A percentile compares a stretch with the other conserved stretches of the same genome.
Conservation (phyloP, 495 filamentous ascomycete species). For the Trichoderma erinaceum region DNA sequence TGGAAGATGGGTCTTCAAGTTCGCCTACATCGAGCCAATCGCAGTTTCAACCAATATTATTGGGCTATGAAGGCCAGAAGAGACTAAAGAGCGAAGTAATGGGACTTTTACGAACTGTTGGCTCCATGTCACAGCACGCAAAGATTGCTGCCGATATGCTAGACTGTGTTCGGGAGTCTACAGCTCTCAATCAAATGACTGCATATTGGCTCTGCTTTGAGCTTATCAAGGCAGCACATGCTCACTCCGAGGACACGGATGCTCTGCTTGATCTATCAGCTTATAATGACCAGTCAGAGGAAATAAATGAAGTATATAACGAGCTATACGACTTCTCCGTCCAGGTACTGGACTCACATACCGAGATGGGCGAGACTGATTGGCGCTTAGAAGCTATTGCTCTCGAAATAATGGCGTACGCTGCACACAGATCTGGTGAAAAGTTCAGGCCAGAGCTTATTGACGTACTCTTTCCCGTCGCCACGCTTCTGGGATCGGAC, state of each 20-base stretch:
- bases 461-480: constrained; percentile 83
- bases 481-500: constrained; percentile 75
- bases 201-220: constrained; percentile 79
- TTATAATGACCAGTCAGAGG: constrained; percentile 30
- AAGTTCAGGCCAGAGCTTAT: constrained; percentile 81
- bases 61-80: constrained; percentile 60
- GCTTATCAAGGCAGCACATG: constrained; percentile 52
- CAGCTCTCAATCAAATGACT: constrained; percentile 53
- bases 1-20: not conserved
- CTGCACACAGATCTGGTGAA: constrained; percentile 57
- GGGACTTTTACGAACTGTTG: constrained; percentile 39
- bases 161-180: constrained; percentile 48
- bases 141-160: constrained; percentile 53
- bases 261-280: constrained; percentile 56
- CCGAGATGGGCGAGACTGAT: constrained; percentile 47
- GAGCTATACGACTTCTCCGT: constrained; percentile 78
- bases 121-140: constrained; percentile 36
- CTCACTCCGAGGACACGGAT: constrained; percentile 50
- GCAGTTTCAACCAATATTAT: constrained; percentile 55
- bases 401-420: constrained; percentile 66
- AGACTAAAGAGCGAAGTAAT: constrained; percentile 50
- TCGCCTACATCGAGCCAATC: not conserved
- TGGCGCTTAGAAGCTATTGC: constrained; percentile 69
- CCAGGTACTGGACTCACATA: constrained; percentile 49
- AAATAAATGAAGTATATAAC: constrained; percentile 55